Evolutionary conservation across 768 basidiomycete species (phyloP).

Genomic region (Tephrocybe sp.): DNA sequence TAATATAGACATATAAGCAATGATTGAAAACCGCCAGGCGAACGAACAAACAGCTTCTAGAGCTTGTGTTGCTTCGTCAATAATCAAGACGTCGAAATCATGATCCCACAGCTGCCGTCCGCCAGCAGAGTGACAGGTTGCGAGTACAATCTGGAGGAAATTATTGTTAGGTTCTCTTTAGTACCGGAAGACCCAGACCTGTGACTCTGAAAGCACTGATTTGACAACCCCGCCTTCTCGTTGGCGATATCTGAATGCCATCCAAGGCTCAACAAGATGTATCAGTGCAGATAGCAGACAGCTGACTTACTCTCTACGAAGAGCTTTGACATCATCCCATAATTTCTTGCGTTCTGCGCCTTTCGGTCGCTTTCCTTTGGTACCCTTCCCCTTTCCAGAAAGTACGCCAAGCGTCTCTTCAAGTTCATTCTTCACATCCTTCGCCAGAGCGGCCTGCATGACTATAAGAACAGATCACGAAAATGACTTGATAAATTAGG

Average conservation of each 20-base stretch:
- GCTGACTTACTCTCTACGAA: slow-evolving; percentile 81
- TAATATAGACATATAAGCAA: slow-evolving; percentile 1
- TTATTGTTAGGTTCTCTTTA: neutral
- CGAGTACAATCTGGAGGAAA: slow-evolving; percentile 67
- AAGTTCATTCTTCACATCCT: slow-evolving; percentile 88
- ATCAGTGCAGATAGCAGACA: slow-evolving; percentile 2
- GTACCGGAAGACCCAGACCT: slow-evolving; percentile 50
- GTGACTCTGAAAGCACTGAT: slow-evolving; percentile 76
- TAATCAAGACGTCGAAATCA: slow-evolving; percentile 89
- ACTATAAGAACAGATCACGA: slow-evolving; percentile 3
- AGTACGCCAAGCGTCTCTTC: slow-evolving; percentile 65
- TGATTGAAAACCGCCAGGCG: neutral
- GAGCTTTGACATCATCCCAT: slow-evolving; percentile 83
- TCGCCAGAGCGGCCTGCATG: slow-evolving; percentile 71
- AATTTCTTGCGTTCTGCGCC: slow-evolving; percentile 77
- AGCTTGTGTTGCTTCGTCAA: slow-evolving; percentile 98
- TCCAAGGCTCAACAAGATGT: neutral
- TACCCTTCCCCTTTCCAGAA: slow-evolving; percentile 71
- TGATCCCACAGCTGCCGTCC: slow-evolving; percentile 75
- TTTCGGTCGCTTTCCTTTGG: slow-evolving; percentile 68
- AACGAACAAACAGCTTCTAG: slow-evolving; percentile 78
- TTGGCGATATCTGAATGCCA: slow-evolving; percentile 69
- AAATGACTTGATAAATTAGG: neutral
- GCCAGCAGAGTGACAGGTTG: slow-evolving; percentile 95
- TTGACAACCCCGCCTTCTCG: slow-evolving; percentile 84